Percentiles rank a stretch among this genome's conserved stretches.
These are phyloP conservation scores for Begonia masoniana DNA, from an alignment of 306 rosid species.

Conservation along the genomic window DNA sequence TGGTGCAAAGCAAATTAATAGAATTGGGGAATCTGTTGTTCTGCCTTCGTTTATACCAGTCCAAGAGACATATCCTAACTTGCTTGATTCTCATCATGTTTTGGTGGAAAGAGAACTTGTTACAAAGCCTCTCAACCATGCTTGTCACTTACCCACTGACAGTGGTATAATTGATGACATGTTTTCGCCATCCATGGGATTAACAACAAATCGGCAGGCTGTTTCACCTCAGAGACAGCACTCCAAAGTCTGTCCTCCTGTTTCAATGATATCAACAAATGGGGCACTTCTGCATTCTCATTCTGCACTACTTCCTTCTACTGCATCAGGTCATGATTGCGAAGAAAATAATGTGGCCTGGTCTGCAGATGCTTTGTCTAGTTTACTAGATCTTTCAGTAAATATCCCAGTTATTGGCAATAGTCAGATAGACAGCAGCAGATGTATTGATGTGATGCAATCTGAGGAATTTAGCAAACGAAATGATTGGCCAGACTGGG, in stretches of 20 bases:
- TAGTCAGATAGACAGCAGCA: conserved; percentile 53
- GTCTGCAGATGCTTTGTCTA: conserved; percentile 59
- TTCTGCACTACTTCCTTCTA: conserved; percentile 35
- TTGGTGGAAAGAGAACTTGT: conserved; percentile 42
- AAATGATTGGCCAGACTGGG: conserved; percentile 91
- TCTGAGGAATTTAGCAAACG: conserved; percentile 59
- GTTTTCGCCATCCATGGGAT: conserved; percentile 79
- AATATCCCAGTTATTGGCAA: conserved; percentile 39
- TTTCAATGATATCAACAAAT: conserved; percentile 41
- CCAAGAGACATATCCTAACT: conserved; percentile 52
- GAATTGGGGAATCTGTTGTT: conserved; percentile 53
- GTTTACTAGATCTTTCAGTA: conserved; percentile 60
- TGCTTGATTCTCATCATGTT: conserved; percentile 55
- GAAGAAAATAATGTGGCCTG: conserved; percentile 54
- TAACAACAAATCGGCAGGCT: conserved; percentile 68
- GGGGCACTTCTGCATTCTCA: conserved; percentile 38
- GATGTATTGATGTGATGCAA: conserved; percentile 43
- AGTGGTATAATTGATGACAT: conserved; percentile 73
- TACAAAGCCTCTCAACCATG: conserved; percentile 36
- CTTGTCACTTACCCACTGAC: conserved; percentile 40
- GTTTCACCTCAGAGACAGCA: conserved; percentile 47
- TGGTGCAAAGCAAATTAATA: conserved; percentile 43
- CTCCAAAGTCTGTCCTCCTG: conserved; percentile 38
- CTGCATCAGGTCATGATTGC: conserved; percentile 34
- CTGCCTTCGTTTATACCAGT: conserved; percentile 50